A percentile compares a stretch with the other conserved stretches of the same genome.
Evolutionary conservation across 352 stramenopile species (phyloP).

Genomic region (Phytophthora citrophthora): DNA sequence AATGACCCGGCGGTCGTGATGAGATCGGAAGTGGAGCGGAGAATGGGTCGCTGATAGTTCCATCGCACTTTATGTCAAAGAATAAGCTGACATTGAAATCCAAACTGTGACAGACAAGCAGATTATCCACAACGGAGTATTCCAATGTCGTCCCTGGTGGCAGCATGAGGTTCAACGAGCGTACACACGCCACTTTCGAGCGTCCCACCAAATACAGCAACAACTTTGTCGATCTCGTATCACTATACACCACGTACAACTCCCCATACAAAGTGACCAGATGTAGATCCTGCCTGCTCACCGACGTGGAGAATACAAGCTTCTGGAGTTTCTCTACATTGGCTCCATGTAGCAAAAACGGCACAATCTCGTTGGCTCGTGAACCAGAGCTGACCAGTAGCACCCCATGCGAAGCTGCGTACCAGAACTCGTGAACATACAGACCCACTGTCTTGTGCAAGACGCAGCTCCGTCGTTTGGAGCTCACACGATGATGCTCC

Average conservation of each 20-base stretch:
- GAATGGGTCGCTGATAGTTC: constrained; percentile 67
- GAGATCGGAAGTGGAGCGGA: constrained; percentile 75
- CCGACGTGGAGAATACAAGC: constrained; percentile 70
- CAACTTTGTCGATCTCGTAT: constrained; percentile 63
- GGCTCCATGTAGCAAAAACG: constrained; percentile 62
- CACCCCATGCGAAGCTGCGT: constrained; percentile 59
- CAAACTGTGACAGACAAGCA: constrained; percentile 83
- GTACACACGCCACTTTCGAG: constrained; percentile 74
- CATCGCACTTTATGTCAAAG: constrained; percentile 79
- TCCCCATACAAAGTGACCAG: constrained; percentile 74
- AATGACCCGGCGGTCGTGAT: constrained; percentile 35
- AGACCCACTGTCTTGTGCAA: constrained; percentile 67
- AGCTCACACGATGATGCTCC: constrained; percentile 76
- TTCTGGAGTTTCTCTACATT: constrained; percentile 74
- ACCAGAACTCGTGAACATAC: constrained; percentile 82
- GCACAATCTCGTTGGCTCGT: constrained; percentile 82
- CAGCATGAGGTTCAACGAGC: constrained; percentile 76
- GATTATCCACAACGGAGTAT: constrained; percentile 84
- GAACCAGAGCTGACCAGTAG: constrained; percentile 73
- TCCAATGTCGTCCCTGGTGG: constrained; percentile 59
- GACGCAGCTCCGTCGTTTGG: constrained; percentile 57
- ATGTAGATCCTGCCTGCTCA: constrained; percentile 61
- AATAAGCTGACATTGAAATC: constrained; percentile 84
- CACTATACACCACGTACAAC: constrained; percentile 69
- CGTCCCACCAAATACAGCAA: constrained; percentile 75